Conservation (phyloP, 2,329 filamentous ascomycete species). For the Lachnellula occidentalis region DNA sequence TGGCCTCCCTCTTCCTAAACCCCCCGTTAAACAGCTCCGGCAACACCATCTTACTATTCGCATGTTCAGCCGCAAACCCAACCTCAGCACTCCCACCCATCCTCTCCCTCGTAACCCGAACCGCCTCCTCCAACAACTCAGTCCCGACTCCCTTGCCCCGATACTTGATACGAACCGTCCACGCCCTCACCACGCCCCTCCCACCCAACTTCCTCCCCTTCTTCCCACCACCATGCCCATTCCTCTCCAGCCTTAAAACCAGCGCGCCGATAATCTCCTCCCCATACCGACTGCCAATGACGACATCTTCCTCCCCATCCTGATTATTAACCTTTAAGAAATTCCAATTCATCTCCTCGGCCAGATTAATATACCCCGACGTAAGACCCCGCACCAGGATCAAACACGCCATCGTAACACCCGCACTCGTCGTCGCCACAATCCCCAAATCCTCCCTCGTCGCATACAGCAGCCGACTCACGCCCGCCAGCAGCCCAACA, state of each 20-base stretch:
- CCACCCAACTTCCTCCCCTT: slow-evolving; percentile 45
- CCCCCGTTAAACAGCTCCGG: slow-evolving; percentile 56
- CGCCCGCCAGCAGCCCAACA: slow-evolving; percentile 37
- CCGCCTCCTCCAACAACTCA: slow-evolving; percentile 67
- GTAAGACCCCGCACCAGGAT: slow-evolving; percentile 55
- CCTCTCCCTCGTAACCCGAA: slow-evolving; percentile 59
- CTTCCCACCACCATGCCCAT: slow-evolving; percentile 16
- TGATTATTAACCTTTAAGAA: slow-evolving; percentile 23
- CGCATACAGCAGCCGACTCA: slow-evolving; percentile 39
- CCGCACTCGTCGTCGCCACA: slow-evolving; percentile 52
- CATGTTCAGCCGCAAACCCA: slow-evolving; percentile 72
- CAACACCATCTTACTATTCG: slow-evolving; percentile 62
- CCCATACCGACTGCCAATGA: slow-evolving; percentile 64
- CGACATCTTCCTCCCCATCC: slow-evolving; percentile 43
- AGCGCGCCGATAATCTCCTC: slow-evolving; percentile 65
- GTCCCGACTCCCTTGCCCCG: slow-evolving; percentile 66
- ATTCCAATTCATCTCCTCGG: slow-evolving; percentile 26
- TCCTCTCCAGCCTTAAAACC: slow-evolving; percentile 53
- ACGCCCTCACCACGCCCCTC: slow-evolving; percentile 69
- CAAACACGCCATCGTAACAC: slow-evolving; percentile 58
- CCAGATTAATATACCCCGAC: slow-evolving; percentile 45
- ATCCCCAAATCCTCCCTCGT: slow-evolving; percentile 46
- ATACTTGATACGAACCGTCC: slow-evolving; percentile 70
- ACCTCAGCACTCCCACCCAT: slow-evolving; percentile 63
- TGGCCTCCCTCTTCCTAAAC: slow-evolving; percentile 54